A percentile compares a stretch with the other conserved stretches of the same genome.
phyloP scores from a whole-genome alignment of 352 stramenopile genomes.

The Aphanomyces euteiches region DNA sequence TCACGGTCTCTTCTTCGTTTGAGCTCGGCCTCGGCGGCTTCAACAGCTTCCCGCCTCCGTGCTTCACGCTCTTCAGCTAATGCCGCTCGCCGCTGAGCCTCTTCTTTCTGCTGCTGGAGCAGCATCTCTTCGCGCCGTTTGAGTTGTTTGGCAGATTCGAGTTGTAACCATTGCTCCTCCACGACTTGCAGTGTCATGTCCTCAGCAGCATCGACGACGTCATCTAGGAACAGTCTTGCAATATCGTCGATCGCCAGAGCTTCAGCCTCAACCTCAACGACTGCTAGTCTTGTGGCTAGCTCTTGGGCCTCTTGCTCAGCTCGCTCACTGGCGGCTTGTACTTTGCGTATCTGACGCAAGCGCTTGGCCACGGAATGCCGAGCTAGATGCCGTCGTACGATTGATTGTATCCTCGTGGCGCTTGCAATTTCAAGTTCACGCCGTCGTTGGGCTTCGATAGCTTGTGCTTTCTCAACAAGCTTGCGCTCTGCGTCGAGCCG shows the following conservation, averaged over 20 bases:
- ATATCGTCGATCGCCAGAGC: background rate
- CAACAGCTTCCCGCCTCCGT: background rate
- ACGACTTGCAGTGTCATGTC: background rate
- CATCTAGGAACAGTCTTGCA: background rate
- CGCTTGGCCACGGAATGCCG: too few relatives aligned
- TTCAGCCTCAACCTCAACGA: background rate
- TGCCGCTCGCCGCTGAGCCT: conserved; percentile 31
- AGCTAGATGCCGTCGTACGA: too few relatives aligned
- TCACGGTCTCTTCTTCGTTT: background rate
- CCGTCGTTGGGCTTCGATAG: background rate
- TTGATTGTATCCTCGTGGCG: background rate
- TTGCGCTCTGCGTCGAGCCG: too few relatives aligned
- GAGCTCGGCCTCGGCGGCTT: conserved; percentile 8
- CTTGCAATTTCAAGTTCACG: background rate
- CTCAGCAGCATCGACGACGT: background rate
- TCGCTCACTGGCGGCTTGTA: background rate
- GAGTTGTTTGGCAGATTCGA: background rate
- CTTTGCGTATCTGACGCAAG: too few relatives aligned
- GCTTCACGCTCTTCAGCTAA: conserved; percentile 1
- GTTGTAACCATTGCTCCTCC: too few relatives aligned
- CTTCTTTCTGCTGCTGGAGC: conserved; percentile 31
- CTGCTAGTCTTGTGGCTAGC: background rate
- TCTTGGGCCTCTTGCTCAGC: background rate
- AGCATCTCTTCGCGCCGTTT: background rate
- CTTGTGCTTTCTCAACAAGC: background rate